These are phyloP conservation scores for Aureobasidium sp. DNA, from an alignment of 2,329 filamentous ascomycete species.

Conservation along the genomic window DNA sequence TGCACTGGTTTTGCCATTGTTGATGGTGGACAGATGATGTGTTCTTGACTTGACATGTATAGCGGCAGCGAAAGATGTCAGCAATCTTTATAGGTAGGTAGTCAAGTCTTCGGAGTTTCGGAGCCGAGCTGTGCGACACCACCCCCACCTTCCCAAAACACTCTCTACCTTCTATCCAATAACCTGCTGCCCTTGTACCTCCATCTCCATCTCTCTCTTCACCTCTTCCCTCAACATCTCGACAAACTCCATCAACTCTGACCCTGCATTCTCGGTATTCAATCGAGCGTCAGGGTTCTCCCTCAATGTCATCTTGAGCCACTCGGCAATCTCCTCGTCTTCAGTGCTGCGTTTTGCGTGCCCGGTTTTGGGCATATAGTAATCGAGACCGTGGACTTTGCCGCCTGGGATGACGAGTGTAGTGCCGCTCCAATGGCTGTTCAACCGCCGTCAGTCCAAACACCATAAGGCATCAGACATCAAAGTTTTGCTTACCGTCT, in stretches of 20 bases:
- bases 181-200: background rate
- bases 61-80: background rate
- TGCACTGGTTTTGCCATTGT: background rate
- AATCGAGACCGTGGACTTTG: background rate
- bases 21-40: background rate
- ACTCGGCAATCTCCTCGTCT: background rate
- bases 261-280: background rate
- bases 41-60: background rate
- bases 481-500: background rate
- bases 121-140: background rate
- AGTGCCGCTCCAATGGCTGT: too few species aligned
- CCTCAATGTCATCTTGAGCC: background rate
- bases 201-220: background rate
- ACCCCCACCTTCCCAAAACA: background rate
- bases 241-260: background rate
- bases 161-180: background rate
- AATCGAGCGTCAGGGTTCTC: background rate
- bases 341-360: background rate
- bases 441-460: too few species aligned
- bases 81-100: background rate
- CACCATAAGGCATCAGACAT: background rate
- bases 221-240: background rate
- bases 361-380: background rate
- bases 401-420: too few species aligned
- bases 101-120: background rate